Conservation (phyloP, 768 basidiomycete genomes). For the Mycena albidolilacea region DNA sequence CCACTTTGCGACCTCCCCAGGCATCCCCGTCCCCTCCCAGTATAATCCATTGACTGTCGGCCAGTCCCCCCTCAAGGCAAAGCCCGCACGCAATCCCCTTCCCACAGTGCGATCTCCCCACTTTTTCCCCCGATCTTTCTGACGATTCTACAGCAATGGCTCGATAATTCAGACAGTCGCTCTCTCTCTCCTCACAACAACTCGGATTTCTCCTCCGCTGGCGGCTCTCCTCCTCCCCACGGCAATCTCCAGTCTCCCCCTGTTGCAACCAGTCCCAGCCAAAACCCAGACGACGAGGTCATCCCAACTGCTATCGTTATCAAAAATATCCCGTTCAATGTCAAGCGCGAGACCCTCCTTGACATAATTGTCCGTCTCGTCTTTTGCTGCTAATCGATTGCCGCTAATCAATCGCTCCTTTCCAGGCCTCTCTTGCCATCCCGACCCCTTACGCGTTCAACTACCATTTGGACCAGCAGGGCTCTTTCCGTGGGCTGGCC, state of each 20-base stretch:
- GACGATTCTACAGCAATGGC: slow-evolving; percentile 79
- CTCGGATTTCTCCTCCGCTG: slow-evolving; percentile 90
- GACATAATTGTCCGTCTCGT: slow-evolving; percentile 88
- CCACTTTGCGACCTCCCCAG: slow-evolving; percentile 77
- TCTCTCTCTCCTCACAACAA: slow-evolving; percentile 89
- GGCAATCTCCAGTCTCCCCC: slow-evolving; percentile 55
- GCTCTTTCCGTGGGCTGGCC: slow-evolving; percentile 96
- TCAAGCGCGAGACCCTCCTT: slow-evolving; percentile 95
- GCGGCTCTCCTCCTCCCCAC: slow-evolving; percentile 80
- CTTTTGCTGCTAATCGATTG: slow-evolving; percentile 29
- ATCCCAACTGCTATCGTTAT: slow-evolving; percentile 99
- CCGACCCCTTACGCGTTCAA: slow-evolving; percentile 99
- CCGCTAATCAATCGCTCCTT: slow-evolving; percentile 38
- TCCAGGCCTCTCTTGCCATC: slow-evolving; percentile 89
- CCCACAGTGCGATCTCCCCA: slow-evolving; percentile 72
- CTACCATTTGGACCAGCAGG: slow-evolving; percentile 97
- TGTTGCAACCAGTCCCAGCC: slow-evolving; percentile 65
- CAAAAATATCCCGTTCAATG: slow-evolving; percentile 99
- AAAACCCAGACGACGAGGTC: slow-evolving; percentile 85
- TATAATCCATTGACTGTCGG: slow-evolving; percentile 70
- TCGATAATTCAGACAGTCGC: slow-evolving; percentile 86
- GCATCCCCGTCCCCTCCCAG: slow-evolving; percentile 68
- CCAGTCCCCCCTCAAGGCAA: slow-evolving; percentile 83
- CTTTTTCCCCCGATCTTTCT: slow-evolving; percentile 42
- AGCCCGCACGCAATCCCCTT: slow-evolving; percentile 77